Evolutionary conservation across 164 flowering plant species (phyloP), one percentile per base, ranked within the genome.

Genomic region (Kalanchoe fedtschenkoi): DNA sequence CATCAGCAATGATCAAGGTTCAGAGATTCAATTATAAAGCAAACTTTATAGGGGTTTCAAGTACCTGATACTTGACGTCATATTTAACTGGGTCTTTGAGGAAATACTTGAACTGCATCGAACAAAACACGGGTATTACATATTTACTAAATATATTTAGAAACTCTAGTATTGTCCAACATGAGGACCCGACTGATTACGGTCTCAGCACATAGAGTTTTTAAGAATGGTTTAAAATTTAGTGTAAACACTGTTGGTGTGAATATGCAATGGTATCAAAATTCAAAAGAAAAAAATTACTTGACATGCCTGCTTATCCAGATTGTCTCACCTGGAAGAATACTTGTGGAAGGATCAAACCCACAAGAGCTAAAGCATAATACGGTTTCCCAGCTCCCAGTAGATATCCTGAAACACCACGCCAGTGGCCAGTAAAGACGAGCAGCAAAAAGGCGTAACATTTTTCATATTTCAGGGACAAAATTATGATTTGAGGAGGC

Each of bases 11-110:
- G 55, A 19, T 19, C 4, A 47, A 7, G 28, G 26, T 58, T 32
- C 60, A 58, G 21, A 5, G 26, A 33, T 47, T 24, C 55, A 22
- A 30, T 22, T 47, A 0, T 15, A 58, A 19, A 32, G 60, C n/a
- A 5, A 32, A 34, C 30, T 8, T n/a, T 24, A 47, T 16, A 22
- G 8, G 10, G 14, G 16, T 24, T 16, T 26, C 26, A 24, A 14
- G 29, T 78, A 92, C 96, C 95, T 89, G 96, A 70, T 93, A 93
- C 68, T 88, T 93, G 66, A 93, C 95, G 72, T 93, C 99, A 62
- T 90, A 86, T 72, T 88, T 86, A 13, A 81, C 81, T 33, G 97
- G 99, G 72, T 90, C 95, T 68, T 87, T 88, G 63, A 93, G 82
- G 70, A 93, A 82, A 77, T 90, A 93, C 38, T 90, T 78, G 68